Evolutionary conservation across 75 land plant genomes (phyloP), one percentile per base, ranked within the genome.

Genomic region (Azolla pinnata): DNA sequence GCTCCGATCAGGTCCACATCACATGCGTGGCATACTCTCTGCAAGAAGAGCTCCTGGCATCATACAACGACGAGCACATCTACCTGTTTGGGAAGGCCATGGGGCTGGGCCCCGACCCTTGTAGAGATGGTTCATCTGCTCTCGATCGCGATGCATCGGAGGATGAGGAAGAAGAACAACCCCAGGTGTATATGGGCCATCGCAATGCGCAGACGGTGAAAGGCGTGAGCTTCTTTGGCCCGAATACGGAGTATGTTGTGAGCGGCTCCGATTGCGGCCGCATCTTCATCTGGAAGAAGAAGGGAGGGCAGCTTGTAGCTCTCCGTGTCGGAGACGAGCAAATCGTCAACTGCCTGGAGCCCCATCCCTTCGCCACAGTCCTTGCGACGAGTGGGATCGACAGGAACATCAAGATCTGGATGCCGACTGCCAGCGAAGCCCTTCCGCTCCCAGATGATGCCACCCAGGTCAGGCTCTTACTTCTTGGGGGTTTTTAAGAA

Each of bases 251-350:
- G 54, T 93, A 89, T 77, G 98, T 89, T 5, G 72, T 78, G 31
- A 89, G 96, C 64, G 98, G 98, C 7, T 89, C 98, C 5, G 98
- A 89, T 65, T 93, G 96, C 77, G 96, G 96, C 7, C 62, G 81
- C 2, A 77, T 93, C 26, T 93, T 85, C 51, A 86, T 93, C 44
- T 93, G 98, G 98, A 77, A 71, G 82, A 92, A 92, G 71, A 80
- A 64, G 28, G 85, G 76, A 45, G 96, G 90, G 17, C 66, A 85
- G 64, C 74, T 93, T 0, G 63, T 93, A 35, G 84, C 83, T 58
- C 72, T 77, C n/a, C 77, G 89, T 77, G 73, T 76, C 60, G 98
- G 83, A 17, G 98, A 93, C 53, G 73, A 64, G 45, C 38, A 74
- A 53, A 76, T 93, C 1, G 98, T 93, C 31, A 93, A 93, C 57